A percentile compares a stretch with the other conserved stretches of the same genome.
Conservation (phyloP, 176 grass and related monocot species). For the Ananas comosus region DNA sequence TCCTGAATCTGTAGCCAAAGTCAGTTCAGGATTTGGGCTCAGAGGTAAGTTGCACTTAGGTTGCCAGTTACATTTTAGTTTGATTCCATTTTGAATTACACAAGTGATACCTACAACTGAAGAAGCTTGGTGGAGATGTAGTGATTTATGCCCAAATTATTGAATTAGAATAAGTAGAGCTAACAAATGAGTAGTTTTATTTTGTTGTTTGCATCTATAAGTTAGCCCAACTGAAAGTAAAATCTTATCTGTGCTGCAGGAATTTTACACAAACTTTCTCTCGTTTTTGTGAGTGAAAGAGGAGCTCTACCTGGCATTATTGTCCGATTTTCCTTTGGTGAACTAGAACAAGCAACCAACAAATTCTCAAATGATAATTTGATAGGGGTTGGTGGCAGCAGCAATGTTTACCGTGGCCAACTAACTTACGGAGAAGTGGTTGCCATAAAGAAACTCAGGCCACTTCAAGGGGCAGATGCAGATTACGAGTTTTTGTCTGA, state of each 20-base stretch:
- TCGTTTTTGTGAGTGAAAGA: slow-evolving; percentile 20
- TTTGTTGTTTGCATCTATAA: slow-evolving; percentile 12
- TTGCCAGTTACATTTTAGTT: not conserved
- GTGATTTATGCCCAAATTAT: not conserved
- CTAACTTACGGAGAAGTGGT: slow-evolving; percentile 53
- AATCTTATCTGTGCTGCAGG: slow-evolving; percentile 26
- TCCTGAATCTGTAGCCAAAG: slow-evolving; percentile 27
- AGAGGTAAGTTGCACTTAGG: slow-evolving; percentile 30
- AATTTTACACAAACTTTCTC: slow-evolving; percentile 35
- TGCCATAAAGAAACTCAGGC: slow-evolving; percentile 83
- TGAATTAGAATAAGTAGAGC: too few relatives aligned
- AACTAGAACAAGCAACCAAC: slow-evolving; percentile 65
- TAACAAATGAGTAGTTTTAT: not conserved
- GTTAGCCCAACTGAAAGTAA: not conserved
- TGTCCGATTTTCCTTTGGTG: slow-evolving; percentile 51
- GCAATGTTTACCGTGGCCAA: slow-evolving; percentile 78
- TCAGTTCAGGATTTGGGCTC: slow-evolving; percentile 21
- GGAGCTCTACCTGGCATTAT: slow-evolving; percentile 45
- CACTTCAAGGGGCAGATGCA: slow-evolving; percentile 46
- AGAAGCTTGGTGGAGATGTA: not conserved
- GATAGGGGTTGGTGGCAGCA: slow-evolving; percentile 68
- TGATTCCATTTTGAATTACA: not conserved
- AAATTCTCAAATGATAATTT: slow-evolving; percentile 61
- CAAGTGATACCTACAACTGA: not conserved
- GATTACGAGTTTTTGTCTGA: slow-evolving; percentile 79